These are phyloP conservation scores for Geotrichum cucujoidarum DNA, from an alignment of 1,139 yeast genomes.

Conservation along the genomic window DNA sequence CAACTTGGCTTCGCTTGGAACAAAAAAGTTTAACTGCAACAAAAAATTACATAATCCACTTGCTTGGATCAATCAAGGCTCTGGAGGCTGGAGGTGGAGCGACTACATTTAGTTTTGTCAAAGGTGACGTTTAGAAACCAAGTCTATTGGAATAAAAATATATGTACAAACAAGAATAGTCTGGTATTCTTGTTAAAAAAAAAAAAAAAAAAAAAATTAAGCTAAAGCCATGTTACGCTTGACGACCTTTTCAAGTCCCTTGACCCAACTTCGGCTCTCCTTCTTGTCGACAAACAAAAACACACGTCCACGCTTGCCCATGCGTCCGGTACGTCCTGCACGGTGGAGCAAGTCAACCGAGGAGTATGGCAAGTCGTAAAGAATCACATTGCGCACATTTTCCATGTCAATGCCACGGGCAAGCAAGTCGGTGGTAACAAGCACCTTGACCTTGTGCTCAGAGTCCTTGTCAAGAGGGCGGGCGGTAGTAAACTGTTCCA, in stretches of 20 bases:
- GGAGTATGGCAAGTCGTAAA: constrained; percentile 80
- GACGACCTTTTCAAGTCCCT: constrained; percentile 71
- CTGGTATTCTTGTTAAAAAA: constrained; percentile 1
- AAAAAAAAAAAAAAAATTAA: not conserved
- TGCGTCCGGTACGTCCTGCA: constrained; percentile 91
- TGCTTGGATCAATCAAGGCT: too few relatives aligned
- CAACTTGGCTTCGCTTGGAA: too few relatives aligned
- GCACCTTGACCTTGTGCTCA: constrained; percentile 44
- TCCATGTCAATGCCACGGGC: constrained; percentile 88
- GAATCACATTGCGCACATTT: constrained; percentile 72
- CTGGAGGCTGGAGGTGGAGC: too few relatives aligned
- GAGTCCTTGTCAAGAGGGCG: constrained; percentile 41
- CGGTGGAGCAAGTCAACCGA: constrained; percentile 86
- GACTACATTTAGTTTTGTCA: too few relatives aligned
- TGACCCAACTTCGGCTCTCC: constrained; percentile 71
- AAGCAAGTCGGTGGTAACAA: constrained; percentile 84
- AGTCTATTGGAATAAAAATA: not conserved
- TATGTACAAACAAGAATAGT: too few relatives aligned
- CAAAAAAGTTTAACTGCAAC: too few relatives aligned
- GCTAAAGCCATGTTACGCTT: constrained; percentile 39
- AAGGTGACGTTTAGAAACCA: too few relatives aligned
- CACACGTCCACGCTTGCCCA: constrained; percentile 85
- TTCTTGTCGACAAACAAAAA: constrained; percentile 65
- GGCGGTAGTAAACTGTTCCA: constrained; percentile 59
- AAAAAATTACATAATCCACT: too few relatives aligned